A percentile compares a stretch with the other conserved stretches of the same genome.
These are phyloP conservation scores for Luzula sylvatica DNA, from an alignment of 176 grass and related monocot genomes.

Conservation along the genomic window DNA sequence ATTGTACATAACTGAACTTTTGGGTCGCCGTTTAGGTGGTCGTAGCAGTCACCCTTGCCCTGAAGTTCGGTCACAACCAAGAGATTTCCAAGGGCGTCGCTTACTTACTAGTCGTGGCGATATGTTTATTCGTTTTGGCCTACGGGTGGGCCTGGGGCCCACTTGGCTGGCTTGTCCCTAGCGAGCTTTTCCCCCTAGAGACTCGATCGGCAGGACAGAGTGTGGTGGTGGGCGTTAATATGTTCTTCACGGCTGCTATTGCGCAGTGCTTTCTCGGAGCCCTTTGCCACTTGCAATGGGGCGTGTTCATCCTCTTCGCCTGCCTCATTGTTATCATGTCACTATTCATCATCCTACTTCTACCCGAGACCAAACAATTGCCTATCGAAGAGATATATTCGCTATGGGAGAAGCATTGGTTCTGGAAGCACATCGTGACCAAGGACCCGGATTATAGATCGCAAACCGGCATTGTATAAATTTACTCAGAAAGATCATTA, in stretches of 20 bases:
- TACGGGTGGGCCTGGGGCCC: constrained; percentile 96
- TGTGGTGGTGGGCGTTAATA: constrained; percentile 16
- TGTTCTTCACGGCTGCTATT: constrained; percentile 27
- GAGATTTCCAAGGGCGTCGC: constrained; percentile 48
- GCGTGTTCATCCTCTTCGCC: constrained; percentile 24
- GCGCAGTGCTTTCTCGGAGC: constrained; percentile 26
- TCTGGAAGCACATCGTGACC: constrained; percentile 64
- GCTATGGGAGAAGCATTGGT: constrained; percentile 89
- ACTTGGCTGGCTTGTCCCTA: constrained; percentile 82
- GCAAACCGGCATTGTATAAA: not conserved
- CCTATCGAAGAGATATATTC: constrained; percentile 87
- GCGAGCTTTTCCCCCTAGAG: constrained; percentile 52
- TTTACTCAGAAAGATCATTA: not conserved
- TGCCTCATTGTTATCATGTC: constrained; percentile 78
- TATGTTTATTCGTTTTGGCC: constrained; percentile 76
- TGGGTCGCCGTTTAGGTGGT: constrained; percentile 32
- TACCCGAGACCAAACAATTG: constrained; percentile 98
- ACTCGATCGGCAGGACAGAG: constrained; percentile 30
- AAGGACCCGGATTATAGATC: constrained; percentile 22
- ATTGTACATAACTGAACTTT: not conserved
- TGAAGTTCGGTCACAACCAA: constrained; percentile 57
- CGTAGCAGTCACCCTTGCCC: constrained; percentile 45
- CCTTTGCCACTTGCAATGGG: constrained; percentile 26
- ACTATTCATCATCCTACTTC: constrained; percentile 62
- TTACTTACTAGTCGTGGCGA: constrained; percentile 53